Evolutionary conservation across 2,329 filamentous ascomycete species (phyloP).

Genomic region (Mycogone perniciosa): DNA sequence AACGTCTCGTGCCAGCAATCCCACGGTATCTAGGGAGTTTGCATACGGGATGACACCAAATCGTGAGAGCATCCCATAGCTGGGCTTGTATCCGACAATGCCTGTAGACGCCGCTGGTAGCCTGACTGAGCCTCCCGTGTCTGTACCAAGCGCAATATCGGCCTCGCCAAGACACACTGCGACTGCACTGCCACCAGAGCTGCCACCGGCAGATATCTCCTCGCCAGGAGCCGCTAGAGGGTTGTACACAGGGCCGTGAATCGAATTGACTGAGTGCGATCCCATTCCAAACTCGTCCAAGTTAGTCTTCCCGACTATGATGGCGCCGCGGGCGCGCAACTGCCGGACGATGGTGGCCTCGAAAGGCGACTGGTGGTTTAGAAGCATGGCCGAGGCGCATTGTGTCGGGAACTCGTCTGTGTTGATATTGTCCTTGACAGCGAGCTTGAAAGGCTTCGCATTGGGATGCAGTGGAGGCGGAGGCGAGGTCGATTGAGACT

Average conservation of each 20-base stretch:
- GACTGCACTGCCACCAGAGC: conserved; percentile 88
- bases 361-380: conserved; percentile 67
- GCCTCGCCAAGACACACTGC: conserved; percentile 61
- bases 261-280: conserved; percentile 69
- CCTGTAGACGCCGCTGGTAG: conserved; percentile 84
- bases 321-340: conserved; percentile 56
- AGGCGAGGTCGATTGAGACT: conserved; percentile 7
- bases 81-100: conserved; percentile 81
- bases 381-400: conserved; percentile 71
- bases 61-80: conserved; percentile 79
- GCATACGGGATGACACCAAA: conserved; percentile 87
- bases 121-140: conserved; percentile 85
- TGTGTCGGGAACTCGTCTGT: conserved; percentile 64
- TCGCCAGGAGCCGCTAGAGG: conserved; percentile 30
- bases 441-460: conserved; percentile 39
- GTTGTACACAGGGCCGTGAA: conserved; percentile 58
- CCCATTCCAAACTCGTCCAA: conserved; percentile 98
- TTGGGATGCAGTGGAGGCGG: conserved; percentile 17
- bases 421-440: conserved; percentile 74
- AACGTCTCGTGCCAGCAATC: conserved; percentile 58
- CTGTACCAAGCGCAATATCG: conserved; percentile 72
- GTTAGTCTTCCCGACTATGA: conserved; percentile 74
- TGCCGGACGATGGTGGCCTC: conserved; percentile 73
- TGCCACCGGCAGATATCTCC: conserved; percentile 69
- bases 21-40: conserved; percentile 88